Evolutionary conservation across 805 yeast species (phyloP).

Genomic region (Huiozyma naganishii): DNA sequence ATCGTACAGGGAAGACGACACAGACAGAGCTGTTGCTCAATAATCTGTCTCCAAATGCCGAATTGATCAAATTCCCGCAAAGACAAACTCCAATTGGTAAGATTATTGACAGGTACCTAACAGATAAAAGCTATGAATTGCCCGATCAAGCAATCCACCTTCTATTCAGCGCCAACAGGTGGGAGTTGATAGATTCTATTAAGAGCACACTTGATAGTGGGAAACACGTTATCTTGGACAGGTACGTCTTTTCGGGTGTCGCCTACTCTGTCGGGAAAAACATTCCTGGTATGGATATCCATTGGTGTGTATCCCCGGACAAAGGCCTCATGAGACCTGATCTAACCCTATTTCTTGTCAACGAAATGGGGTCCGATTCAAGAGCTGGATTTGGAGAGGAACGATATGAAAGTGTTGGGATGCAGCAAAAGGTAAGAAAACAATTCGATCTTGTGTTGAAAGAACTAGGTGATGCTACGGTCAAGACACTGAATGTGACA

Average conservation of each 20-base stretch:
- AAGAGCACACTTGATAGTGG: slow-evolving; percentile 38
- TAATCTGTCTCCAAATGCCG: slow-evolving; percentile 26
- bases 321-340: slow-evolving; percentile 83
- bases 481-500: slow-evolving; percentile 51
- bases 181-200: slow-evolving; percentile 64
- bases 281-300: slow-evolving; percentile 37
- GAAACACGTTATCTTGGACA: slow-evolving; percentile 55
- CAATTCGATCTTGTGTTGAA: slow-evolving; percentile 32
- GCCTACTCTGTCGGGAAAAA: slow-evolving; percentile 82
- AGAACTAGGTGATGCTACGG: slow-evolving; percentile 12
- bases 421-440: slow-evolving; percentile 61
- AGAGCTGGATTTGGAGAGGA: slow-evolving; percentile 92
- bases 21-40: slow-evolving; percentile 43
- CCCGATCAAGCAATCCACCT: slow-evolving; percentile 79
- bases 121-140: slow-evolving; percentile 37
- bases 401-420: slow-evolving; percentile 65
- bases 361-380: slow-evolving; percentile 29
- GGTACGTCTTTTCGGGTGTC: slow-evolving; percentile 87
- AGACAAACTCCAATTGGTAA: slow-evolving; percentile 74
- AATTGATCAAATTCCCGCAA: slow-evolving; percentile 74
- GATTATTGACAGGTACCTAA: slow-evolving; percentile 64
- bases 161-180: slow-evolving; percentile 83
- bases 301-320: slow-evolving; percentile 81
- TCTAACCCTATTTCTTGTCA: slow-evolving; percentile 61
- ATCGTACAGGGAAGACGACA: slow-evolving; percentile 89